Percentiles rank a stretch among this genome's conserved stretches.
Evolutionary conservation across 2,329 filamentous ascomycete genomes (phyloP).

Genomic region (Mycosphaerella sp.): DNA sequence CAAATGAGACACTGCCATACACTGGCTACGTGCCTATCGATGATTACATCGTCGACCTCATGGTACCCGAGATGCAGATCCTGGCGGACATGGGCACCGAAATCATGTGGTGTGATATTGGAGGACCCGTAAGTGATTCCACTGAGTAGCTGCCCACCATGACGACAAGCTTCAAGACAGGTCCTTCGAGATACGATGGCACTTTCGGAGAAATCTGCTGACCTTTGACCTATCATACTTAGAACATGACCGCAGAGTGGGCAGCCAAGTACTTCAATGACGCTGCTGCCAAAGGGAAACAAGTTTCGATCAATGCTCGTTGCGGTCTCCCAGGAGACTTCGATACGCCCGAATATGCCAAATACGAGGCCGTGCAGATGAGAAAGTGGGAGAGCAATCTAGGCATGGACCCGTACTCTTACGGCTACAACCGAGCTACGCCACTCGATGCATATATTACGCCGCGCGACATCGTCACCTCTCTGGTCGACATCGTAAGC

Average conservation of each 20-base stretch:
- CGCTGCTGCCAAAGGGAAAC: constrained; percentile 37
- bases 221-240: too few relatives aligned
- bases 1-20: constrained; percentile 39
- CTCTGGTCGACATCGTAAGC: constrained; percentile 29
- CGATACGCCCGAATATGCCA: constrained; percentile 55
- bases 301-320: constrained; percentile 52
- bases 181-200: too few relatives aligned
- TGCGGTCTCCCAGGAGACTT: constrained; percentile 55
- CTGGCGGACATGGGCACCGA: constrained; percentile 41
- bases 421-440: constrained; percentile 55
- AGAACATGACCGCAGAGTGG: constrained; percentile 28
- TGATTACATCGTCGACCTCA: constrained; percentile 40
- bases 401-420: constrained; percentile 56
- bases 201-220: too few relatives aligned
- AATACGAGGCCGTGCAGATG: constrained; percentile 45
- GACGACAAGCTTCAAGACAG: too few relatives aligned
- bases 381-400: constrained; percentile 56
- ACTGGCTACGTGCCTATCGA: constrained; percentile 40
- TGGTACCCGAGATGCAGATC: constrained; percentile 42
- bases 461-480: constrained; percentile 23
- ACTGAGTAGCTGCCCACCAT: too few relatives aligned
- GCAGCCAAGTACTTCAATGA: constrained; percentile 41
- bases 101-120: constrained; percentile 39
- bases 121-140: neutral
- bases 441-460: constrained; percentile 29